Evolutionary conservation across 78 protist species (phyloP), one percentile per base, ranked within the genome.

Genomic region (Emiliania huxleyi): DNA sequence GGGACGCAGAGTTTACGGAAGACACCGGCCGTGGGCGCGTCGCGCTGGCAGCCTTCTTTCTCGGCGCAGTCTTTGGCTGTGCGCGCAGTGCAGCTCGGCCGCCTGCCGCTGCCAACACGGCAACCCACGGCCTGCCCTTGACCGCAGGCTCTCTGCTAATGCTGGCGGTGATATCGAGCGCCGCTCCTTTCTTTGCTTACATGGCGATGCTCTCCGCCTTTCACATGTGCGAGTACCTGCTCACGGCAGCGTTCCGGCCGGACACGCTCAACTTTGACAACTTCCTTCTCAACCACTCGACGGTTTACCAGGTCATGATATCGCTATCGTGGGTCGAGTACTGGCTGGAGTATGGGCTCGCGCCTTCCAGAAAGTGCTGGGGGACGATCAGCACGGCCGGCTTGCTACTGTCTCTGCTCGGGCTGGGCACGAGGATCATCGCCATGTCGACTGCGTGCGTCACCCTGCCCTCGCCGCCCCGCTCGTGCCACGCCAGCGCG

Each of bases 361-460:
- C 93, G 62, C 95, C 97, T 33, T n/a, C 56, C 40, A 22, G 90
- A 73, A 96, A 96, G 91, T 25, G 43, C 35, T 35, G 43, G 33
- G 73, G 90, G 11, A 21, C 33, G 23, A 12, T 96, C 8, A 42
- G 62, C 84, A 2, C 43, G 8, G 0, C 3, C 2, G 43, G 85
- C 0, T 91, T 83, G 90, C 11, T 3, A 40, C 12, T n/a, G 45
- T 35, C 46, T 18, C 6, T 94, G 1, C 25, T 62, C 5, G 98
- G 97, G 18, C 96, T 95, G 88, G 55, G 29, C 25, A 6, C 95
- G 19, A 94, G 98, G 45, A 52, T 95, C 1, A 0, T 79, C 6
- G 97, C 97, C 77, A 97, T 97, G 97, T 43, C 44, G 29, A 96
- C 96, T 21, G 97, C 98, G 2, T 95, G n/a, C n/a, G n/a, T n/a